Evolutionary conservation across 140 eudicot species (phyloP).

Genomic region (Cichorium intybus): DNA sequence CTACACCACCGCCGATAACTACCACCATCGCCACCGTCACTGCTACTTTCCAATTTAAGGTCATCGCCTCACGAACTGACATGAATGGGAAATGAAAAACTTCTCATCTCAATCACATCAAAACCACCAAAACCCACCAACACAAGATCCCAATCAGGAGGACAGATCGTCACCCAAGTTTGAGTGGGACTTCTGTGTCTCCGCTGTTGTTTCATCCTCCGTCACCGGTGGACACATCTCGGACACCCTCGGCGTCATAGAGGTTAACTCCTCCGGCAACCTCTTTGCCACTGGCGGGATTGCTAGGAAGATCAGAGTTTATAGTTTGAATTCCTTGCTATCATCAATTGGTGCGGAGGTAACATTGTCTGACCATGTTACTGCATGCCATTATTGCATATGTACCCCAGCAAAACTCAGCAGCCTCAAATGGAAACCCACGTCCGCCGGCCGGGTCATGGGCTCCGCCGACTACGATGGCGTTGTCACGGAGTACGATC

Average conservation of each 20-base stretch:
- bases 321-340: conserved; percentile 26
- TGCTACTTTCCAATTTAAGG: not conserved
- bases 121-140: conserved; percentile 18
- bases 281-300: conserved; percentile 78
- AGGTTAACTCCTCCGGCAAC: conserved; percentile 49
- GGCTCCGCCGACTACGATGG: conserved; percentile 88
- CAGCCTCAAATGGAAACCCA: conserved; percentile 73
- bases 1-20: conserved; percentile 17
- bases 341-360: not conserved
- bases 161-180: conserved; percentile 27
- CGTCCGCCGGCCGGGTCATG: conserved; percentile 38
- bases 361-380: conserved; percentile 28
- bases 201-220: conserved; percentile 54
- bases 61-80: conserved; percentile 8
- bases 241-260: conserved; percentile 67
- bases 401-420: conserved; percentile 81
- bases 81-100: conserved; percentile 61
- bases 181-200: conserved; percentile 68
- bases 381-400: conserved; percentile 43
- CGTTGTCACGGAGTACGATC: conserved; percentile 64
- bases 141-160: conserved; percentile 11
- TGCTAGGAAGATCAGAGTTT: conserved; percentile 58
- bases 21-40: conserved; percentile 11
- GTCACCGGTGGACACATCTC: conserved; percentile 29
- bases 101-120: conserved; percentile 13